These are phyloP conservation scores for Trichophyton benhamiae DNA, from an alignment of 2,329 filamentous ascomycete genomes.

Conservation along the genomic window DNA sequence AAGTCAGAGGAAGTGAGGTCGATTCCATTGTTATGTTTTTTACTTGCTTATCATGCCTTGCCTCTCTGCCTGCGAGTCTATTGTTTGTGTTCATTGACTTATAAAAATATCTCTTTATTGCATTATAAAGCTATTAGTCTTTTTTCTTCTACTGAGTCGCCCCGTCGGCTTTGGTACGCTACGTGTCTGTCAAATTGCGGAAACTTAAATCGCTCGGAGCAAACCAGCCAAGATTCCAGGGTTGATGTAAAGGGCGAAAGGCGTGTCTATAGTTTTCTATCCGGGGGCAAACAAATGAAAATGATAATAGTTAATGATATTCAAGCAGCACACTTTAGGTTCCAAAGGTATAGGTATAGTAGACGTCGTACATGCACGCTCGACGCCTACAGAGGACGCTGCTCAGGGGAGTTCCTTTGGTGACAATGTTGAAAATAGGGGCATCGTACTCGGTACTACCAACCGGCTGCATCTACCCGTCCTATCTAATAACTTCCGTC, in stretches of 20 bases:
- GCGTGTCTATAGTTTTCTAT: background rate
- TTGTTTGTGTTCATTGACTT: background rate
- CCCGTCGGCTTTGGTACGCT: background rate
- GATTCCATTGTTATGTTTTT: no score
- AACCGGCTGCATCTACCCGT: background rate
- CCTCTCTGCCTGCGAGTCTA: background rate
- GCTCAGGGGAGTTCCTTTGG: background rate
- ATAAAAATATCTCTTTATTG: background rate
- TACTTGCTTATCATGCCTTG: background rate
- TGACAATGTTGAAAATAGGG: background rate
- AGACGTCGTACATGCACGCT: background rate
- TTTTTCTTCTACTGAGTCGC: background rate
- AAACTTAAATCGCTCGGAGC: no score
- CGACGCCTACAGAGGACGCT: background rate
- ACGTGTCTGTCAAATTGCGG: background rate
- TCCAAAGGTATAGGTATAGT: background rate
- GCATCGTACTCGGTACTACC: background rate
- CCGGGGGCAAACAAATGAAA: background rate
- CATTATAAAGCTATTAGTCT: background rate
- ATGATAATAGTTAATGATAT: background rate
- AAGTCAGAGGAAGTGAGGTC: background rate
- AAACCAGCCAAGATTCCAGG: no score
- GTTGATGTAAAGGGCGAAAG: no score
- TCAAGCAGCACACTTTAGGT: background rate
- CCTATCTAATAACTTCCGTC: conserved; percentile 52